Evolutionary conservation across 2,329 filamentous ascomycete species (phyloP).

Genomic region (Aciculosporium take): DNA sequence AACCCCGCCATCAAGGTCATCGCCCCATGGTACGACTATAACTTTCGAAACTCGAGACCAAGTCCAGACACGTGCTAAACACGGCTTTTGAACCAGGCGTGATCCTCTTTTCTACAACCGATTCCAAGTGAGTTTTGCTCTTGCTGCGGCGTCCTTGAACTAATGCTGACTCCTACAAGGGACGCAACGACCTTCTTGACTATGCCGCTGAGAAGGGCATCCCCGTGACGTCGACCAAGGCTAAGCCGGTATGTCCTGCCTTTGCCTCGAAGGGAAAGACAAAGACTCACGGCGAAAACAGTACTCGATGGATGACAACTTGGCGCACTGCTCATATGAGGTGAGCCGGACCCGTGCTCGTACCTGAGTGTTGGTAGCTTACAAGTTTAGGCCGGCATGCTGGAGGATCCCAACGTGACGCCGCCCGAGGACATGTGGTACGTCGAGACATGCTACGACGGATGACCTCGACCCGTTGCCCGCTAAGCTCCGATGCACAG

Average conservation of each 20-base stretch:
- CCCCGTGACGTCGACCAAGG: constrained; percentile 4
- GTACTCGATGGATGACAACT: constrained; percentile 5
- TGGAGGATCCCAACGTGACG: neutral
- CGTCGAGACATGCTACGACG: neutral
- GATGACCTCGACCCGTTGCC: neutral
- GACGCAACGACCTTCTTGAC: constrained; percentile 2
- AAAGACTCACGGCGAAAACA: neutral
- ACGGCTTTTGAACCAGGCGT: neutral
- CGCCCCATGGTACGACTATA: constrained; percentile 1
- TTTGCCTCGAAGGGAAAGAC: neutral
- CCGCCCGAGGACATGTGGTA: constrained; percentile 1
- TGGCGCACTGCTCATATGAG: constrained; percentile 3
- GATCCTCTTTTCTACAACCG: constrained; percentile 1
- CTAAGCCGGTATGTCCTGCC: neutral
- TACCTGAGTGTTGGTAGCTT: neutral
- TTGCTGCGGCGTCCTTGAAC: neutral
- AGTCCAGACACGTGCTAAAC: neutral
- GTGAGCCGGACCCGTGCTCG: neutral
- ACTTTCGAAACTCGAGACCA: neutral
- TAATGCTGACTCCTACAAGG: neutral
- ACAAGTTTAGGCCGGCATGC: constrained; percentile 1
- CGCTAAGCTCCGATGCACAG: neutral
- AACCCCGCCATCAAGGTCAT: constrained; percentile 3
- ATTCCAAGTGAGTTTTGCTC: neutral
- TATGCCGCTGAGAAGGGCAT: constrained; percentile 2